phyloP scores from a whole-genome alignment of 257 asterid species.

The Marsdenia floribunda region DNA sequence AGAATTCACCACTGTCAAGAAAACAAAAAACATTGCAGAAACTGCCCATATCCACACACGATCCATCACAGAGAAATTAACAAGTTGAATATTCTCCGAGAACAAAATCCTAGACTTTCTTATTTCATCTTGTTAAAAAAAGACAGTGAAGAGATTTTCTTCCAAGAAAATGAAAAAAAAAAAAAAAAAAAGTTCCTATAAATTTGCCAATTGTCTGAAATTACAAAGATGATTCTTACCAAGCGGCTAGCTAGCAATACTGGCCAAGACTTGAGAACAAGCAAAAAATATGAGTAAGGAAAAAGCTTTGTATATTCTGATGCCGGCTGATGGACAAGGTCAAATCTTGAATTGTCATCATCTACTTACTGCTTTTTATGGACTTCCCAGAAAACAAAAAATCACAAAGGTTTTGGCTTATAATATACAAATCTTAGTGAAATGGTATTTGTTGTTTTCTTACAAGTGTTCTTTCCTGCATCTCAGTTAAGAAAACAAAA shows the following conservation, averaged over 20 bases:
- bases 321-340: constrained; percentile 21
- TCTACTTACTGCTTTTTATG: background rate
- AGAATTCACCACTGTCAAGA: constrained; percentile 25
- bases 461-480: constrained; percentile 5
- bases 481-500: background rate
- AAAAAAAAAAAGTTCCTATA: background rate
- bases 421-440: background rate
- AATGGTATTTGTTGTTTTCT: background rate
- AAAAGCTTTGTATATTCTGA: constrained; percentile 1
- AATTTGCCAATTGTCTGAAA: constrained; percentile 17
- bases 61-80: constrained; percentile 4
- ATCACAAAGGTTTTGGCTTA: background rate
- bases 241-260: background rate
- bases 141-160: background rate
- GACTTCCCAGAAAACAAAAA: background rate
- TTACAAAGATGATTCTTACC: constrained; percentile 3
- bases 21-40: constrained; percentile 13
- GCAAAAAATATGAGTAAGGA: background rate
- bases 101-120: background rate
- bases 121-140: background rate
- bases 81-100: background rate
- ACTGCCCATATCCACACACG: background rate
- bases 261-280: background rate
- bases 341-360: constrained; percentile 3
- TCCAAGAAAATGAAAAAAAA: constrained; percentile 1